Base-by-base conservation (phyloP, 257 asterid genomes). In the Thymus mandschuricus region DNA sequence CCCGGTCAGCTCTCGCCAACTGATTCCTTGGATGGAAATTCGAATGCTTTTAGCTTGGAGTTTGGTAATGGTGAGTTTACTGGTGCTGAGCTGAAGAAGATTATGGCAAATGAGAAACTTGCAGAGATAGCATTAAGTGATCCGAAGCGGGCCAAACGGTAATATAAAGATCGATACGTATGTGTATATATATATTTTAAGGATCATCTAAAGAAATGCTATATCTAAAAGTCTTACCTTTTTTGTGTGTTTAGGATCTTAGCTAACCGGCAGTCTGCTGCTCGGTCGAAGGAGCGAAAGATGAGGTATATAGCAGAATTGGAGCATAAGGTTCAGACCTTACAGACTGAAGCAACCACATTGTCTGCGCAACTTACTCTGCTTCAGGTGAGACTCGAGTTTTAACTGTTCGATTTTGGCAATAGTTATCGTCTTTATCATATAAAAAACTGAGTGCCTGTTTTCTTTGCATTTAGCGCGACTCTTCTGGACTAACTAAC, bases 101-200 rank as follows among this genome's bases (percentile, higher is more conserved):
- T 89, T 59, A 85, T 87, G 89, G 86, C 87, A 0, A 82, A 89
- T 27, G 91, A 87, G 76, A 85, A 82, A 72, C 94, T 89, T 78
- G 76, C 91, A 0, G 89, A 87, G 84, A 85, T 89, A 59, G 94
- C 94, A 11, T 60, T 80, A 57, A 66, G 78, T 76, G 96, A 89
- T 79, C 94, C 96, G 30, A 89, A 85, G 70, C 81, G 93, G 4
- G 96, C 86, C 30, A 89, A 89, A 78, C 85, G 94, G 96, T 89
- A 44, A 75, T 31, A 33, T 44, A 13, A 35, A 15, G 11, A 9
- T 0, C 12, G 21, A 5, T 13, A 33, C 10, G 30, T 49, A 27
- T 50, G 15, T 49, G 3, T 13, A 4, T 12, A 12, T 13, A 4
- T 12, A 3, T 49, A 3, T 49, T 49, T 27, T 38, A 4, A 38